Evolutionary conservation across 192 early-diverging fungal genomes (phyloP).

Genomic region (Piromyces sp.): DNA sequence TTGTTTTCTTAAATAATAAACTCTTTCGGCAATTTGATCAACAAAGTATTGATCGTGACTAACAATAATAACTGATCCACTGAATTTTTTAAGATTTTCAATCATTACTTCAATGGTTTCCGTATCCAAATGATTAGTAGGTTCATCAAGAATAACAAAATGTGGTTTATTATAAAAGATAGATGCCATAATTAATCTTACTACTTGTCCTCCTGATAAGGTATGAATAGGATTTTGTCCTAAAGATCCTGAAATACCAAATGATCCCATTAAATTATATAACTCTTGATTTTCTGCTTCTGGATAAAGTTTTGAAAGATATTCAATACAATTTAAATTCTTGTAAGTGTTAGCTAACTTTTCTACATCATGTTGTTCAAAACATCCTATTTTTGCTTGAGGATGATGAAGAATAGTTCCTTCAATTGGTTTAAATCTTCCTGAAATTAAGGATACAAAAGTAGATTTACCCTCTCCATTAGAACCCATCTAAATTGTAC

Average conservation of each 20-base stretch:
- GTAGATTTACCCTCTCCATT: conserved; percentile 77
- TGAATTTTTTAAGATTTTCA: conserved; percentile 46
- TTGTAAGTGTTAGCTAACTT: conserved; percentile 23
- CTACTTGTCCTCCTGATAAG: conserved; percentile 69
- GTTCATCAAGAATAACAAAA: conserved; percentile 12
- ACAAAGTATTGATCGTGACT: conserved; percentile 81
- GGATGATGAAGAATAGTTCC: conserved; percentile 49
- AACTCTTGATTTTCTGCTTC: conserved; percentile 34
- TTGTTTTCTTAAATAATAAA: background rate
- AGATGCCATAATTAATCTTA: conserved; percentile 55
- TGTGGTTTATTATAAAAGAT: conserved; percentile 21
- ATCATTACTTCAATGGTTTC: conserved; percentile 59
- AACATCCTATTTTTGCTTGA: conserved; percentile 54
- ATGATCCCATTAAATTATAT: conserved; percentile 55
- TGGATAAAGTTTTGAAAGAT: conserved; percentile 23
- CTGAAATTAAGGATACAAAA: conserved; percentile 54
- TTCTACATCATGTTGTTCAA: conserved; percentile 71
- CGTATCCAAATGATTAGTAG: conserved; percentile 83
- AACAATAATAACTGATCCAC: conserved; percentile 62
- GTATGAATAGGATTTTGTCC: conserved; percentile 37
- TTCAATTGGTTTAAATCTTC: conserved; percentile 31
- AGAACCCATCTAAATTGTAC: conserved; percentile 41
- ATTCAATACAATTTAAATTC: conserved; percentile 23
- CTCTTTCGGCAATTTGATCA: conserved; percentile 28
- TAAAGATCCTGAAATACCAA: conserved; percentile 49